A percentile compares a stretch with the other conserved stretches of the same genome.
Conservation (phyloP, 495 filamentous ascomycete genomes). For the Friedmanniomyces endolithicus region DNA sequence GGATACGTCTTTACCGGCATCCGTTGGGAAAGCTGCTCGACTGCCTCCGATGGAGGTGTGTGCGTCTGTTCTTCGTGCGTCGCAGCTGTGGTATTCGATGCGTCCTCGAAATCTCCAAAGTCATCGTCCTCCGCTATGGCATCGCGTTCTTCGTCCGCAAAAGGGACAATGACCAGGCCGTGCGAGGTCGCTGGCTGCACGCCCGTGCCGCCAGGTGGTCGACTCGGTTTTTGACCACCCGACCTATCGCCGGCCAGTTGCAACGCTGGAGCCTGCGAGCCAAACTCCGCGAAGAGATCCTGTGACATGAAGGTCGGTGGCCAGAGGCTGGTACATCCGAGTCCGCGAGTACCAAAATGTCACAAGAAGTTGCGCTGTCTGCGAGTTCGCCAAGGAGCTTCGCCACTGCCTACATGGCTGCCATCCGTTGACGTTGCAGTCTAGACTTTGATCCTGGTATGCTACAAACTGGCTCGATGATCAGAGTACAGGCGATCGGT, state of each 20-base stretch:
- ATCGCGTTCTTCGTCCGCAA: too few relatives aligned
- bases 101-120: constrained; percentile 48
- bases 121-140: constrained; percentile 35
- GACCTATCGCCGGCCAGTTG: background rate
- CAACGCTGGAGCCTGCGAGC: background rate
- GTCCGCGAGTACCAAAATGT: background rate
- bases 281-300: constrained; percentile 20
- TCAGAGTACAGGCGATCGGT: too few relatives aligned
- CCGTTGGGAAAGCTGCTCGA: background rate
- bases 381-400: too few relatives aligned
- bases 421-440: too few relatives aligned
- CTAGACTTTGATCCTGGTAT: too few relatives aligned
- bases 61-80: background rate
- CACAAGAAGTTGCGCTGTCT: background rate
- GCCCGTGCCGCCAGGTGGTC: too few relatives aligned
- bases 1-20: background rate
- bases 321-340: background rate
- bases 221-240: background rate
- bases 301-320: constrained; percentile 6
- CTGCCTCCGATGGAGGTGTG: background rate
- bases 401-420: too few relatives aligned
- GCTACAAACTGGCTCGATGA: too few relatives aligned
- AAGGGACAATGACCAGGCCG: too few relatives aligned
- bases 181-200: background rate
- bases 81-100: constrained; percentile 17